Evolutionary conservation across 768 basidiomycete species (phyloP), one percentile per base, ranked within the genome.

Genomic region (Amylocystis lapponica): DNA sequence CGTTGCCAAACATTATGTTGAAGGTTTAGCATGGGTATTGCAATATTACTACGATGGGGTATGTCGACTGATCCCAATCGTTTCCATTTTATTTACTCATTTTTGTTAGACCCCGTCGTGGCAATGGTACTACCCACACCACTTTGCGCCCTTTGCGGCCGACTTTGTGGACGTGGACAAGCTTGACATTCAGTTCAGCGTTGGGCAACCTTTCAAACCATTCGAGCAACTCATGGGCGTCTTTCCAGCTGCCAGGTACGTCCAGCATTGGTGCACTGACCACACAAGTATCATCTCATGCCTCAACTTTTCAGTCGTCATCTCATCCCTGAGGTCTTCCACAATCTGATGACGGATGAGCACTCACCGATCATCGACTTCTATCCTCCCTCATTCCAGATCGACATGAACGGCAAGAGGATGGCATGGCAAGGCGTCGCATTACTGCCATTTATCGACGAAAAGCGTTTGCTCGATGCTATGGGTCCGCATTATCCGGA

Each of bases 361-460:
- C 78, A 84, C 25, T 97, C 94, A 0, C 90, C 92, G 7, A 97
- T 98, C 63, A 79, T 91, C 47, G 94, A 98, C 57, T 98, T 97
- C 68, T 98, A 98, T 65, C 95, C 95, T 0, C 50, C 72, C 0
- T 79, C 84, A 13, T 99, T 99, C 62, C 81, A 94, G 54, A 84
- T 98, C 57, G 96, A 99, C 64, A 99, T 99, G 96, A 99, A 99
- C 58, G 96, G 96, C 46, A 98, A 98, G 69, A 89, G 87, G 66
- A 97, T 98, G 94, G 75, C 88, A 6, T 99, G 96, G 96, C 95
- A 99, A 64, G 96, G 96, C 41, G 92, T 99, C 43, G 94, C 96
- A 0, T 70, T 99, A 8, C 70, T 99, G 17, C 94, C 96, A 0
- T 99, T 98, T 70, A 98, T 99, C 49, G 89, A 98, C 58, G 74